These are phyloP conservation scores for Castanopsis chinensis DNA, from an alignment of 306 rosid genomes.

Conservation along the genomic window DNA sequence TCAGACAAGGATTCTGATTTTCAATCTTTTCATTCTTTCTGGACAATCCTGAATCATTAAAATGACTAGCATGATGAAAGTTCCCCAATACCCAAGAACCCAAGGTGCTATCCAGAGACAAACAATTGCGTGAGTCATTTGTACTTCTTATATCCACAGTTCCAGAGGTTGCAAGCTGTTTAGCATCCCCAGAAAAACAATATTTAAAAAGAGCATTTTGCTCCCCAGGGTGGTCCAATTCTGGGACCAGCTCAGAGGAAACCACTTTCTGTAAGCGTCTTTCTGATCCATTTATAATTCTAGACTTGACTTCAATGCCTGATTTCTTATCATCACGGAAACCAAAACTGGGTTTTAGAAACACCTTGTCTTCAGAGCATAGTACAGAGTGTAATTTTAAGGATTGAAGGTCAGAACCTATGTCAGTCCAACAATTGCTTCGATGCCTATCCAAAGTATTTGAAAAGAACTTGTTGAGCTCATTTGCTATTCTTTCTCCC, in stretches of 20 bases:
- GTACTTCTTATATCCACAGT: slow-evolving; percentile 22
- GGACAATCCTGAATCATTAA: background rate
- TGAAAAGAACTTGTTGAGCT: slow-evolving; percentile 58
- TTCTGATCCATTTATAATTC: slow-evolving; percentile 24
- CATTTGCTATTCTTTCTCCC: slow-evolving; percentile 59
- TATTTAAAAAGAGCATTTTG: slow-evolving; percentile 24
- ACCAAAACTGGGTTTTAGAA: slow-evolving; percentile 26
- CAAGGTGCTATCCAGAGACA: background rate
- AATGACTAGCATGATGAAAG: background rate
- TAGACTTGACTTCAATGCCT: slow-evolving; percentile 31
- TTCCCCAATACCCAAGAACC: background rate
- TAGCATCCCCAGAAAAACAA: slow-evolving; percentile 25
- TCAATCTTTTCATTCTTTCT: slow-evolving; percentile 34
- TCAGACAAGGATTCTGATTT: slow-evolving; percentile 13
- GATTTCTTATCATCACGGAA: slow-evolving; percentile 19
- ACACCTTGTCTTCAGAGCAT: slow-evolving; percentile 24
- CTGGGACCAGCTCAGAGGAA: slow-evolving; percentile 22
- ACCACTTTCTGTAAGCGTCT: slow-evolving; percentile 21
- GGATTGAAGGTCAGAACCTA: slow-evolving; percentile 22
- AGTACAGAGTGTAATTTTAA: background rate
- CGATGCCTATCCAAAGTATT: slow-evolving; percentile 69
- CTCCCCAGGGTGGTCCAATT: slow-evolving; percentile 12
- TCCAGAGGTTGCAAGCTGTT: slow-evolving; percentile 24
- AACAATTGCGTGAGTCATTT: slow-evolving; percentile 21
- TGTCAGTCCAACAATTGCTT: slow-evolving; percentile 38